These are phyloP conservation scores for Microcos paniculata DNA, from an alignment of 345 rosid species.

Conservation along the genomic window DNA sequence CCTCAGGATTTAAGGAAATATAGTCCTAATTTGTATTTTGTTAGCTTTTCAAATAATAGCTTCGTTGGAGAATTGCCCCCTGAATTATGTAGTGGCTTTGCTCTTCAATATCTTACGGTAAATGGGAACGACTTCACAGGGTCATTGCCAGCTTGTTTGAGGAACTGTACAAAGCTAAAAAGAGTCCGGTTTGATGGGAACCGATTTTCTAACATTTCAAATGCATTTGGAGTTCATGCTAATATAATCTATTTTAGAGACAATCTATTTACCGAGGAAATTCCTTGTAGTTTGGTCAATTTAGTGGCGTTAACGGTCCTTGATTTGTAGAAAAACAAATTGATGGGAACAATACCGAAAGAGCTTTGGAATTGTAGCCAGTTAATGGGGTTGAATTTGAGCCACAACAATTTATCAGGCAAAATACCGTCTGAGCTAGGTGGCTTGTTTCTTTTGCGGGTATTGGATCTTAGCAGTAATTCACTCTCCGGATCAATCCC, in stretches of 20 bases:
- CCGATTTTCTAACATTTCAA: no score
- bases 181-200: constrained; percentile 47
- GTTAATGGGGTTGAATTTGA: constrained; percentile 45
- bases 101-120: constrained; percentile 32
- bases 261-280: no score
- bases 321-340: constrained; percentile 43
- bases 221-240: no score
- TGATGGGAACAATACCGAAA: constrained; percentile 39
- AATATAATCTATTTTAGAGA: no score
- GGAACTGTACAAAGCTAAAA: constrained; percentile 32
- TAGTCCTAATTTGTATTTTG: constrained; percentile 26
- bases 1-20: no score
- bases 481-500: constrained; percentile 58
- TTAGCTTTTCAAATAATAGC: constrained; percentile 51
- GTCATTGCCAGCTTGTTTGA: no score
- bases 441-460: constrained; percentile 36
- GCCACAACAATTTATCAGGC: constrained; percentile 54
- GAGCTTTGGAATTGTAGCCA: constrained; percentile 40
- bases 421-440: constrained; percentile 43
- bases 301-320: constrained; percentile 35
- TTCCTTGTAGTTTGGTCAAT: constrained; percentile 39
- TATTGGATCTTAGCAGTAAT: constrained; percentile 64
- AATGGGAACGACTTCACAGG: constrained; percentile 48
- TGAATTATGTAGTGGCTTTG: no score
- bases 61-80: constrained; percentile 59